Evolutionary conservation across 495 filamentous ascomycete genomes (phyloP), one percentile per base, ranked within the genome.

Genomic region (Hypoxylon lenormandii): DNA sequence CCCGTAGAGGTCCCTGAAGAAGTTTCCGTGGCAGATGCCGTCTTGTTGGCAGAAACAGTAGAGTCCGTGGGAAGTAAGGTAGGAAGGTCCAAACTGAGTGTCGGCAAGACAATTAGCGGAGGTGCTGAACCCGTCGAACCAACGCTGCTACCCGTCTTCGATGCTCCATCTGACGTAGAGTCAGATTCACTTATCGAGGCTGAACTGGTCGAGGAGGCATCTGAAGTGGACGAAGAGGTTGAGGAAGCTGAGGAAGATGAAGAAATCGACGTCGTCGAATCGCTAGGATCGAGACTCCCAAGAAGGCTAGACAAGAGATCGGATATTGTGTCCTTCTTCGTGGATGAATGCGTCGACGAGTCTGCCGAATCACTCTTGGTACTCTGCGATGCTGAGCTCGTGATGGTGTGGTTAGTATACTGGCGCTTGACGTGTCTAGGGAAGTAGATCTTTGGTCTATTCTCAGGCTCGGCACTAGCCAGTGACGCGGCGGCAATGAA

Each of bases 371-470:
- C 59, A 33, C 65, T 74, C n/a, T 65, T 51, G 4, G 63, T 66
- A 28, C 62, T 72, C 42, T 64, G 65, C 33, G 72, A 70, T 3
- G 72, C 65, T 5, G 66, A 55, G 49, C 76, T 78, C 16, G 80
- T 80, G 45, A 82, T 80, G 11, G 82, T 85, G 45, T 74, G 70
- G 63, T 86, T 85, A 72, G 76, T 78, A 56, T 82, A 77, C 45
- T 83, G 80, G 33, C 88, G 83, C 77, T 86, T 89, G 61, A 89
- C 79, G 43, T 88, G 81, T 42, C 80, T 79, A 8, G 87, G 87
- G 63, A 87, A 87, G 76, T 89, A 89, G 66, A 83, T 83, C 69
- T 78, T 83, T 5, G 86, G 86, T 69, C 74, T 76, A 33, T 65
- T 70, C 40, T 83, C 78, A 22, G 76, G 68, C 38, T 78, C 72